Evolutionary conservation across 2,329 filamentous ascomycete genomes (phyloP), one percentile per base, ranked within the genome.

Genomic region (Talaromyces sp.): DNA sequence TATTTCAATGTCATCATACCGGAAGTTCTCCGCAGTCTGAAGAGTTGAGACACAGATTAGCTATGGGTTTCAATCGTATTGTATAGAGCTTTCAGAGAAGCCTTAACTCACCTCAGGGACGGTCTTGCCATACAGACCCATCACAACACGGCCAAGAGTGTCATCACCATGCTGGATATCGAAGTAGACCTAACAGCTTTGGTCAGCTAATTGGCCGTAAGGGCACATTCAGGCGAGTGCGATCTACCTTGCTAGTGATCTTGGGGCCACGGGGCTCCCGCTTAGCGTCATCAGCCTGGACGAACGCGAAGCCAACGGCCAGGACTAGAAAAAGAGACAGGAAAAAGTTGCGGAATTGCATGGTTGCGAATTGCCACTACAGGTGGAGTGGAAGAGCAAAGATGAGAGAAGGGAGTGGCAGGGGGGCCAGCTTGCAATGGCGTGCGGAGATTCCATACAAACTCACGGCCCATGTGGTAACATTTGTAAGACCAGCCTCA

Each of bases 211-310:
- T 39, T n/a, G 22, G 19, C 14, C 17, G n/a, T 22, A 16, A 10
- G 24, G 9, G 17, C 16, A 10, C 10, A 4, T 35, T 36, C 19
- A 24, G n/a, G 13, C 3, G 20, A 35, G 27, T 13, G 10, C 20
- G 35, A 29, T 33, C 20, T 71, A 83, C 91, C 86, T 96, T 96
- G 82, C 90, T 82, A 67, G 92, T 97, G 80, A 97, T 93, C 86
- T 94, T 95, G 59, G 91, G 93, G 42, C 94, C 93, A 51, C 71
- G 70, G 44, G 70, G 63, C 54, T 69, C 60, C 80, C 80, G 80
- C 80, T 80, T 80, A 49, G 89, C 89, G 65, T 89, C 85, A 55
- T 84, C 86, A 30, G 85, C 83, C 75, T 91, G 87, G 63, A 88
- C 82, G 71, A 96, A 86, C 49, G 67, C 70, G 78, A 90, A 85